These are phyloP conservation scores for Cladosporium sp. DNA, from an alignment of 2,329 filamentous ascomycete species.

Conservation along the genomic window DNA sequence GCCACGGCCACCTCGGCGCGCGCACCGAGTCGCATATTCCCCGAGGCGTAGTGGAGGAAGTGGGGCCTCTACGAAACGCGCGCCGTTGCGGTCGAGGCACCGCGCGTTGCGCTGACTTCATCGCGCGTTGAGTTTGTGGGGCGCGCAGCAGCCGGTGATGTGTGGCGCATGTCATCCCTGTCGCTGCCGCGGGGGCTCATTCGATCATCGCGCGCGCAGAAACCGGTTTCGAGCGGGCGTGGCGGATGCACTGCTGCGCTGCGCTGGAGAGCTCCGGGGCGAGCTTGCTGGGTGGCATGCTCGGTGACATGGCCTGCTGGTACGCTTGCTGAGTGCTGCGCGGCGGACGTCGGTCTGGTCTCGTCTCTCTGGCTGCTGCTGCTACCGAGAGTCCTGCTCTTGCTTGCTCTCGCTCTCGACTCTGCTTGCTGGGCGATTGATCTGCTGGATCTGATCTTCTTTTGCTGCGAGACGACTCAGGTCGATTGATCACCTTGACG, in stretches of 20 bases:
- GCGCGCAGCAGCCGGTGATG: not conserved
- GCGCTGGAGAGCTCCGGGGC: not conserved
- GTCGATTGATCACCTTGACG: not conserved
- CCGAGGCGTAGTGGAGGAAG: no score
- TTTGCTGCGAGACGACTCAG: no score
- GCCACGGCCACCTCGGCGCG: no score
- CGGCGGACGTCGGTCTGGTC: no score
- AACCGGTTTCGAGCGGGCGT: constrained; percentile 6
- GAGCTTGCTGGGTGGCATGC: not conserved
- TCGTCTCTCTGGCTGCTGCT: not conserved
- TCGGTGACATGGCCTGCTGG: not conserved
- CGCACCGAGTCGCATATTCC: no score
- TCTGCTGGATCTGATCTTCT: no score
- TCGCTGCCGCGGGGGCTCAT: not conserved
- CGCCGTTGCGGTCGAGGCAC: no score
- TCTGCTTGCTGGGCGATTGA: no score
- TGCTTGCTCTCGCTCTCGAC: not conserved
- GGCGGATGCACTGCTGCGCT: not conserved
- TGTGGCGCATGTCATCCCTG: constrained; percentile 7
- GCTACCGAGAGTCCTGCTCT: not conserved
- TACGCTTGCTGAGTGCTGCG: not conserved
- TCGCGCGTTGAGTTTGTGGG: constrained; percentile 6
- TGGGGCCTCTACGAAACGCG: no score
- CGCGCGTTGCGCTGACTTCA: not conserved
- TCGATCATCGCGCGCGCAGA: constrained; percentile 5